phyloP scores from a whole-genome alignment of 2,329 filamentous ascomycete species.

The Pyricularia grisea region DNA sequence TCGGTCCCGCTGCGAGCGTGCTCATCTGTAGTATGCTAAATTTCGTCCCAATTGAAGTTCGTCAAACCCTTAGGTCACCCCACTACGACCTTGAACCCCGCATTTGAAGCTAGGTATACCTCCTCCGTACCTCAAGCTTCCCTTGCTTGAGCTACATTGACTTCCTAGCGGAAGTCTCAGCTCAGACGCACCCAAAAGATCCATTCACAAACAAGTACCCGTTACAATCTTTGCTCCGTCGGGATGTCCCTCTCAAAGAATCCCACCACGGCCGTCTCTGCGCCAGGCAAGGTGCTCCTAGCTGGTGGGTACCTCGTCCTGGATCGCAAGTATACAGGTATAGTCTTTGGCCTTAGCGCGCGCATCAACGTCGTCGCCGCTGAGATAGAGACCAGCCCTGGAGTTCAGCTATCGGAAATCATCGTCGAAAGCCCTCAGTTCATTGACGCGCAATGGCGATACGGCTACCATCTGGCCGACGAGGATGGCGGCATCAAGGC shows the following conservation, averaged over 20 bases:
- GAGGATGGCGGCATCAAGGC: slow-evolving; percentile 71
- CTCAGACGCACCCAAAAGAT: background rate
- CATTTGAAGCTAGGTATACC: background rate
- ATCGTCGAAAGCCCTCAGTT: slow-evolving; percentile 91
- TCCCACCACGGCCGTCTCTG: slow-evolving; percentile 59
- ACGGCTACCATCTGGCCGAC: slow-evolving; percentile 64
- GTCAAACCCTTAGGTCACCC: background rate
- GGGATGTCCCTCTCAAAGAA: slow-evolving; percentile 10
- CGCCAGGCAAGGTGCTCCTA: slow-evolving; percentile 91
- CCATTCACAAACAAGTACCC: background rate
- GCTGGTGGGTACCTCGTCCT: slow-evolving; percentile 93
- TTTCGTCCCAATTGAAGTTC: background rate
- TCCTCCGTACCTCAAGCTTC: background rate
- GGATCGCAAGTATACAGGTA: slow-evolving; percentile 73
- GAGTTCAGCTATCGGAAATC: slow-evolving; percentile 61
- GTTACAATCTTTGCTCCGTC: background rate
- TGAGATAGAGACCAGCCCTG: slow-evolving; percentile 48
- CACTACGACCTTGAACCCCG: background rate
- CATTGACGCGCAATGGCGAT: slow-evolving; percentile 75
- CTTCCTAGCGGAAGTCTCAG: background rate
- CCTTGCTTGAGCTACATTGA: background rate
- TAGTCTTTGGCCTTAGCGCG: slow-evolving; percentile 59
- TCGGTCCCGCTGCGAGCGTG: background rate
- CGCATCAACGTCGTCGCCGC: slow-evolving; percentile 56
- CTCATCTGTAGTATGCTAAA: background rate